phyloP scores from a whole-genome alignment of 208 protist genomes.

The Leishmania gerbilli region DNA sequence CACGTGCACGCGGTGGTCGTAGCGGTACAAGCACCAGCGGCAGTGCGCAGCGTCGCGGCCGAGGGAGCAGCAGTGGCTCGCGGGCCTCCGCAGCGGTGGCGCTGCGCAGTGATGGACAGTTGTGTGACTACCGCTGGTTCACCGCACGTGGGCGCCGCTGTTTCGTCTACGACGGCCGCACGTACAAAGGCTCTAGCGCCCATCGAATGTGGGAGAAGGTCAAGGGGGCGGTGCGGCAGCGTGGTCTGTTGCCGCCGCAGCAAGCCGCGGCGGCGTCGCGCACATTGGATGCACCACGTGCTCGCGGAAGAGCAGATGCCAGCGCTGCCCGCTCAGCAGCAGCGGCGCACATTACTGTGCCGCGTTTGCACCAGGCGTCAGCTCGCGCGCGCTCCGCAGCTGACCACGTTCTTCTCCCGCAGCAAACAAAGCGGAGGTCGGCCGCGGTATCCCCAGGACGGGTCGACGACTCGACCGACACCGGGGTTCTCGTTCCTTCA shows the following conservation, averaged over 20 bases:
- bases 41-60: not conserved
- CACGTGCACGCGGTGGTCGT: not conserved
- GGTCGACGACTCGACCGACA: not conserved
- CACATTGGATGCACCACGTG: no score
- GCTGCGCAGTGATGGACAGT: conserved; percentile 43
- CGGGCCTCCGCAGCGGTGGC: conserved; percentile 12
- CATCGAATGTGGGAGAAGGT: conserved; percentile 75
- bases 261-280: not conserved
- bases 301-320: not conserved
- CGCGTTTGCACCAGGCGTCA: conserved; percentile 2
- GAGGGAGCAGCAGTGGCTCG: not conserved
- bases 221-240: conserved; percentile 22
- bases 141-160: conserved; percentile 52
- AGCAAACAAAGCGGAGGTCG: not conserved
- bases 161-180: conserved; percentile 66
- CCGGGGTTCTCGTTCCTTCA: not conserved
- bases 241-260: not conserved
- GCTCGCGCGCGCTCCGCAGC: conserved; percentile 10
- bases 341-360: not conserved
- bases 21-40: not conserved
- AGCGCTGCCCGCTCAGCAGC: not conserved
- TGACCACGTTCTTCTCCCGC: not conserved
- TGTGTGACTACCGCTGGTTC: conserved; percentile 64
- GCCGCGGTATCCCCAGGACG: not conserved
- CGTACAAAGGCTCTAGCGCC: conserved; percentile 59